Evolutionary conservation across 2,329 filamentous ascomycete genomes (phyloP).

Genomic region (Xylariaceae sp.): DNA sequence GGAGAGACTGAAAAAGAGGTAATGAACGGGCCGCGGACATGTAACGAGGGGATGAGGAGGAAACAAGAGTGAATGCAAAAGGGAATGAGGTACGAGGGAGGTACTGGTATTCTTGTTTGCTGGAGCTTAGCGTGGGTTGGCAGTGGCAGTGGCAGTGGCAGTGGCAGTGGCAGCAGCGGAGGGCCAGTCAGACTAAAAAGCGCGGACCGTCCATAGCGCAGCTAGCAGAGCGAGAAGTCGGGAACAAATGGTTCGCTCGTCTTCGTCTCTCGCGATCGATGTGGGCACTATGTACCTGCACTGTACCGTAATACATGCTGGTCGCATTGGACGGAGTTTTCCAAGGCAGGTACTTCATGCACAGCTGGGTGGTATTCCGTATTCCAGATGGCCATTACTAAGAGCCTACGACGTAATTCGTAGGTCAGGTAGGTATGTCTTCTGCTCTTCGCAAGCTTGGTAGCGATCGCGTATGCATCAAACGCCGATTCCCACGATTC

Average conservation of each 20-base stretch:
- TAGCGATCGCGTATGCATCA: no score
- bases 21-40: constrained; percentile 5
- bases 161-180: constrained; percentile 9
- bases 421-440: no score
- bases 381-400: no score
- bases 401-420: no score
- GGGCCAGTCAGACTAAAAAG: constrained; percentile 20
- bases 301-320: not conserved
- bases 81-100: not conserved
- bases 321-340: no score
- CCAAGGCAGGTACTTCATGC: not conserved
- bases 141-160: constrained; percentile 10
- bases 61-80: constrained; percentile 1
- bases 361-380: not conserved
- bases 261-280: constrained; percentile 15
- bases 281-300: not conserved
- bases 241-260: constrained; percentile 2
- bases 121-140: not conserved
- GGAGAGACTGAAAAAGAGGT: not conserved
- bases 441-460: no score
- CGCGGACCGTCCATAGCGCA: constrained; percentile 1
- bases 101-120: constrained; percentile 14
- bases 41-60: not conserved
- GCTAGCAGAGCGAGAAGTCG: constrained; percentile 4
- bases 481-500: no score